Base-by-base conservation (phyloP, 2,329 filamentous ascomycete species). In the Sclerotinia subarctica region DNA sequence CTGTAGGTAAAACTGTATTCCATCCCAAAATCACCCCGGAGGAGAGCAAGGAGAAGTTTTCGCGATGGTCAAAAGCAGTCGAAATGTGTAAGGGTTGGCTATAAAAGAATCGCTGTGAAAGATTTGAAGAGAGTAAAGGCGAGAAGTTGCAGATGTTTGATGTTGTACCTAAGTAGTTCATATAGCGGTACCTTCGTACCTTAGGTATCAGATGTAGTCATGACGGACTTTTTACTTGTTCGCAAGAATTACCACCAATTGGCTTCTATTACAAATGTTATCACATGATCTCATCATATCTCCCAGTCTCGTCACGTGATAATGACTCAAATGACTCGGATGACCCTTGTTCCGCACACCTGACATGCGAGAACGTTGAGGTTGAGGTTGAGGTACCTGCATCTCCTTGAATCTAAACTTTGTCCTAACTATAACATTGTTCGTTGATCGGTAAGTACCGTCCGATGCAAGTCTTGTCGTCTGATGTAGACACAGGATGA, bases 1-100 rank as follows among this genome's bases (percentile, higher is more conserved):
- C 85, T 69, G 83, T 85, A 64, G 90, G 89, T 63, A 85, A 89
- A 66, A 90, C 84, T 70, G 84, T 87, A 24, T 96, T 96, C 77
- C 80, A 85, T 74, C 91, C 92, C 0, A 80, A 86, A 71, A 86
- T 92, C 19, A 42, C 44, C 5, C 68, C 81, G 82, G 60, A 76
- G 74, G 78, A 79, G 64, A 79, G 79, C 66, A 70, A 69, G 38
- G 70, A 70, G 68, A 80, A 82, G 78, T 85, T 85, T 70, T 79
- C 74, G 59, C 82, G 82, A 73, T 87, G 85, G 85, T 81, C 84
- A 72, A 82, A 84, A 73, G 85, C 85, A 13, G 85, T 87, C 0
- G 80, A 86, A 72, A 87, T 87, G 85, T 72, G 71, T 47, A 72
- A 64, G 42, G 72, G 72, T 4, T 74, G 72, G 72, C 63, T 66